These are phyloP conservation scores for Epipyxis sp. DNA, from an alignment of 108 stramenopile genomes.

Conservation along the genomic window DNA sequence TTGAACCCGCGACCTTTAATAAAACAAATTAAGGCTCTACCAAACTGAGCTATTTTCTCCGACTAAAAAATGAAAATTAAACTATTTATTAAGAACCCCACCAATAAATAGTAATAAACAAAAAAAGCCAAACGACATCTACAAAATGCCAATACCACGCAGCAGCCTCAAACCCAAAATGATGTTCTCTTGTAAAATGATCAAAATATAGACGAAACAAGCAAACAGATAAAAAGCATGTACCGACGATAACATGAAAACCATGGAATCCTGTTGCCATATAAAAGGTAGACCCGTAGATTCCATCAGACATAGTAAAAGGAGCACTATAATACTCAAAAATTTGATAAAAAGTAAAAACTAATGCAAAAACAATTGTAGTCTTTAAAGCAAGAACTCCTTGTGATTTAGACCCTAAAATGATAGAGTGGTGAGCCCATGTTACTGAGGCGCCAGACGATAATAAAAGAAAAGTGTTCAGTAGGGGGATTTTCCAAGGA, in stretches of 20 bases:
- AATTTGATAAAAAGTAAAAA: constrained; percentile 40
- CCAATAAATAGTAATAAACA: constrained; percentile 51
- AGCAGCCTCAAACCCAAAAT: constrained; percentile 54
- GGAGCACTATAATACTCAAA: constrained; percentile 41
- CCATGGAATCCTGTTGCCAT: constrained; percentile 49
- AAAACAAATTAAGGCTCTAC: no score
- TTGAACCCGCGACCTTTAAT: no score
- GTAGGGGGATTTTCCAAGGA: constrained; percentile 40
- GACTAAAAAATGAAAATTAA: constrained; percentile 1
- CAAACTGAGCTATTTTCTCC: constrained; percentile 23
- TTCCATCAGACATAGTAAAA: constrained; percentile 45
- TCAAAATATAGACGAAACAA: constrained; percentile 28
- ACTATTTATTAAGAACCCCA: constrained; percentile 31
- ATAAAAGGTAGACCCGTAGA: constrained; percentile 46
- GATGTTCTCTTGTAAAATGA: constrained; percentile 46
- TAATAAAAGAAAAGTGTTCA: constrained; percentile 38
- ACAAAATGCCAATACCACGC: constrained; percentile 54
- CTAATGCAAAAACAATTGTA: constrained; percentile 33
- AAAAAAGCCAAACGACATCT: constrained; percentile 52
- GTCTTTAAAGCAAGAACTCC: constrained; percentile 29
- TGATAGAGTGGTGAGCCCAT: constrained; percentile 41
- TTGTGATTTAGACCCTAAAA: constrained; percentile 30
- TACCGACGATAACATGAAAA: constrained; percentile 46
- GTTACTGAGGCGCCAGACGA: constrained; percentile 43
- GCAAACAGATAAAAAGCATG: constrained; percentile 42